Percentiles rank a stretch among this genome's conserved stretches.
phyloP scores from a whole-genome alignment of 164 flowering plant genomes.

The Magnolia officinalis region DNA sequence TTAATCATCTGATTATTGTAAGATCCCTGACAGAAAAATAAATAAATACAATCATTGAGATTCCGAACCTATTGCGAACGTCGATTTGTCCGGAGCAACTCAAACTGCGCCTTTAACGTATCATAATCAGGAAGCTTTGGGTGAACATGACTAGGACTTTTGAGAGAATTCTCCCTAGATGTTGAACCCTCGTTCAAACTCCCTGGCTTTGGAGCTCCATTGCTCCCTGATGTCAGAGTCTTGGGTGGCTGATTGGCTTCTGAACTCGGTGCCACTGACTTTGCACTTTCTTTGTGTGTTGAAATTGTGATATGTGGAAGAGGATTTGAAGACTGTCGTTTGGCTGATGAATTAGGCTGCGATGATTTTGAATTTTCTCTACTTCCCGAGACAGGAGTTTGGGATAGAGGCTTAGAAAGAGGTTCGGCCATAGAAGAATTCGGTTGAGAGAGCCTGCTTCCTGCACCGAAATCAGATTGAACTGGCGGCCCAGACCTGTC shows the following conservation, averaged over 20 bases:
- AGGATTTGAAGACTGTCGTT: slow-evolving; percentile 10
- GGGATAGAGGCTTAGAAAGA: slow-evolving; percentile 9
- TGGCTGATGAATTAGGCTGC: slow-evolving; percentile 9
- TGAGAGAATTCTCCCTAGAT: slow-evolving; percentile 32
- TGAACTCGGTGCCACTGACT: slow-evolving; percentile 2
- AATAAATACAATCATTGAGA: not conserved
- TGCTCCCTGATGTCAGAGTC: slow-evolving; percentile 8
- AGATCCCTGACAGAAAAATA: too few relatives aligned
- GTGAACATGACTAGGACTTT: slow-evolving; percentile 76
- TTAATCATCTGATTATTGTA: not conserved
- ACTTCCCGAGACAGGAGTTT: not conserved
- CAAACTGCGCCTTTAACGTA: slow-evolving; percentile 50
- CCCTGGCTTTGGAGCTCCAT: slow-evolving; percentile 14
- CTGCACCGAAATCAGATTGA: slow-evolving; percentile 19
- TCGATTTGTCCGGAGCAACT: slow-evolving; percentile 47
- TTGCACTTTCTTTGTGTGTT: not conserved
- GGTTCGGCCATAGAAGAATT: slow-evolving; percentile 23
- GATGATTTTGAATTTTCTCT: not conserved
- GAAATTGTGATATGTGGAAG: slow-evolving; percentile 2
- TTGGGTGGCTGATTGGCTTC: slow-evolving; percentile 5
- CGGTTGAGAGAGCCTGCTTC: slow-evolving; percentile 21
- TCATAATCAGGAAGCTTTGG: slow-evolving; percentile 96
- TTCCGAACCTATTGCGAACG: not conserved
- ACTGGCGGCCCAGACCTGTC: slow-evolving; percentile 17
- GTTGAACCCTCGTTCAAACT: slow-evolving; percentile 18